A percentile compares a stretch with the other conserved stretches of the same genome.
These are phyloP conservation scores for Boletus rubroflammeus DNA, from an alignment of 768 basidiomycete genomes.

Conservation along the genomic window DNA sequence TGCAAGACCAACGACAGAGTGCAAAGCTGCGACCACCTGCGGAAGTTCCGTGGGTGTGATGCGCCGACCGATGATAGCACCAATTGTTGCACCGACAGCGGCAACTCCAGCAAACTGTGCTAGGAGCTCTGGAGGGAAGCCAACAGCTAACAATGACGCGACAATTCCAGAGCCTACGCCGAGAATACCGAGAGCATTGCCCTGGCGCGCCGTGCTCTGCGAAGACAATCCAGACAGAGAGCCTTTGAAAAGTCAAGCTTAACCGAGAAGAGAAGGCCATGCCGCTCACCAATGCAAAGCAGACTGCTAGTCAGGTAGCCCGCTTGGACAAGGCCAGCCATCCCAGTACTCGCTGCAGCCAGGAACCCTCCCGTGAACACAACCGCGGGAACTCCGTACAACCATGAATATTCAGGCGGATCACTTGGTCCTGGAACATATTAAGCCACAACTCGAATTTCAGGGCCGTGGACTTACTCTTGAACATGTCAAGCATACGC, in stretches of 20 bases:
- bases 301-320: slow-evolving; percentile 83
- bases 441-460: not conserved
- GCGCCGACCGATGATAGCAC: slow-evolving; percentile 72
- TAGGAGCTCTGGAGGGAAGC: slow-evolving; percentile 71
- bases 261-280: not conserved
- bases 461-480: slow-evolving; percentile 45
- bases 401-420: slow-evolving; percentile 84
- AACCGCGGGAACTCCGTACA: slow-evolving; percentile 75
- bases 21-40: slow-evolving; percentile 77
- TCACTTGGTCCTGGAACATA: slow-evolving; percentile 60
- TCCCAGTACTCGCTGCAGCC: slow-evolving; percentile 77
- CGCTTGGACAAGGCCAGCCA: slow-evolving; percentile 83
- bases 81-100: slow-evolving; percentile 66
- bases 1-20: slow-evolving; percentile 87
- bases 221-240: slow-evolving; percentile 79
- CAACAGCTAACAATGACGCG: slow-evolving; percentile 77
- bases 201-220: slow-evolving; percentile 78
- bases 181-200: slow-evolving; percentile 85
- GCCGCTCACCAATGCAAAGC: slow-evolving; percentile 69
- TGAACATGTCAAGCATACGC: slow-evolving; percentile 92
- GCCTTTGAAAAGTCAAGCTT: slow-evolving; percentile 36
- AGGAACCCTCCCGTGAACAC: slow-evolving; percentile 84
- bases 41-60: slow-evolving; percentile 87
- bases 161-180: slow-evolving; percentile 82
- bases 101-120: slow-evolving; percentile 77